These are phyloP conservation scores for Ogataea hybrid DNA, from an alignment of 1,139 yeast genomes.

Conservation along the genomic window DNA sequence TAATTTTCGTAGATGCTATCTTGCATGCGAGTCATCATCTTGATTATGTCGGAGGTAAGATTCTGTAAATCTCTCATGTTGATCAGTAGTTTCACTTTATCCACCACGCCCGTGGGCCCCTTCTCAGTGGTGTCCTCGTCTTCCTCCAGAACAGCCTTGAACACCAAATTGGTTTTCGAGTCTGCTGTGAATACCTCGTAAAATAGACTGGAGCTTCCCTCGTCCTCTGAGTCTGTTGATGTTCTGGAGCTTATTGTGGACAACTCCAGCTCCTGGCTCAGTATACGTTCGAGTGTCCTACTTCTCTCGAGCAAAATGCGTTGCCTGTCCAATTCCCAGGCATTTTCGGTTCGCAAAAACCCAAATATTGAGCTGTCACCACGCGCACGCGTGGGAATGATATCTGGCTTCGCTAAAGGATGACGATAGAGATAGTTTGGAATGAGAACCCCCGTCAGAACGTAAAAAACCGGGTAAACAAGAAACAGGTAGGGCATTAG, in stretches of 20 bases:
- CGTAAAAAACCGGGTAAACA: slow-evolving; percentile 57
- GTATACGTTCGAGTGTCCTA: slow-evolving; percentile 15
- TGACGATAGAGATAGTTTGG: slow-evolving; percentile 75
- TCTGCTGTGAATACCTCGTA: slow-evolving; percentile 18
- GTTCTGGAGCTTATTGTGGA: slow-evolving; percentile 14
- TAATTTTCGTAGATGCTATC: slow-evolving; percentile 60
- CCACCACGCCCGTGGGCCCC: slow-evolving; percentile 13
- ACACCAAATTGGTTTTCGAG: slow-evolving; percentile 12
- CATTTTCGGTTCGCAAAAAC: slow-evolving; percentile 29
- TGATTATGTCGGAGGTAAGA: slow-evolving; percentile 54
- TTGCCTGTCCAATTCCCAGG: slow-evolving; percentile 22
- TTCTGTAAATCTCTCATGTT: slow-evolving; percentile 65
- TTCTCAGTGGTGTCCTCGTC: slow-evolving; percentile 5
- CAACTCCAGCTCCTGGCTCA: slow-evolving; percentile 7
- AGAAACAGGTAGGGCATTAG: slow-evolving; percentile 69
- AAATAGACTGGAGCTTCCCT: slow-evolving; percentile 8
- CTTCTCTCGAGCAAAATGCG: slow-evolving; percentile 22
- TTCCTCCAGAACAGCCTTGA: slow-evolving; percentile 14
- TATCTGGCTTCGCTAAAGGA: slow-evolving; percentile 51
- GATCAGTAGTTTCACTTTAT: slow-evolving; percentile 44
- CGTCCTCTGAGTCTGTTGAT: slow-evolving; percentile 19
- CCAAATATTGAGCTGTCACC: slow-evolving; percentile 55
- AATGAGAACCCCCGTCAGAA: slow-evolving; percentile 58
- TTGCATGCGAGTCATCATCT: slow-evolving; percentile 52
- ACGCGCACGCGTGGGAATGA: slow-evolving; percentile 43